Conservation (phyloP, 1,139 yeast species). For the Saccharomyces pastorianus region DNA sequence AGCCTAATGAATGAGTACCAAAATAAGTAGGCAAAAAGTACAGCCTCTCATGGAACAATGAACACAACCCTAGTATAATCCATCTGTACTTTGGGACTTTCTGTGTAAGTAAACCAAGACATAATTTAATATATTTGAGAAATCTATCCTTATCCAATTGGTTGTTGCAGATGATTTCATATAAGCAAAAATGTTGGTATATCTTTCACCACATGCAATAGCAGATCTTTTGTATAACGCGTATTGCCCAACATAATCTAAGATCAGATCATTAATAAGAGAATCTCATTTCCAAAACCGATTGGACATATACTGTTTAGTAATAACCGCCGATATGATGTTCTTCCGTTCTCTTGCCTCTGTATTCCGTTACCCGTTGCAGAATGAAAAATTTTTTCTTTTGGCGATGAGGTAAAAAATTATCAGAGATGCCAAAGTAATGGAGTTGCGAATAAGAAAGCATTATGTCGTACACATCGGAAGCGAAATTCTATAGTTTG, state of each 20-base stretch:
- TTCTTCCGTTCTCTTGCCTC: neutral
- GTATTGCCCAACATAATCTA: no score
- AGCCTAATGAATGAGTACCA: neutral
- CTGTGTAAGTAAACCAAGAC: no score
- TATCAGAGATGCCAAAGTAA: neutral
- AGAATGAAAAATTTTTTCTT: conserved; percentile 2
- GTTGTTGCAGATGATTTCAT: no score
- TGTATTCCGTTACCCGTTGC: neutral
- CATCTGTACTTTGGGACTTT: no score
- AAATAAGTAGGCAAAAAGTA: neutral
- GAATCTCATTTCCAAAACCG: neutral
- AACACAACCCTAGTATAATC: no score
- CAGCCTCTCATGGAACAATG: no score
- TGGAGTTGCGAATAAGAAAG: neutral
- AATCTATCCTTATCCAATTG: no score
- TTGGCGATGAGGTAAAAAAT: conserved; percentile 2
- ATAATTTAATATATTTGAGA: no score
- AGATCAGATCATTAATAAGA: no score
- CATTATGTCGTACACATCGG: neutral
- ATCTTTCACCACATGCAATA: no score
- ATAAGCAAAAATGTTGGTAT: no score
- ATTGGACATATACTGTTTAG: neutral
- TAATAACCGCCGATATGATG: neutral
- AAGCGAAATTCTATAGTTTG: neutral
- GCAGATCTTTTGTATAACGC: no score